phyloP scores from a whole-genome alignment of 305 asterid species.

The Rubia occidens region DNA sequence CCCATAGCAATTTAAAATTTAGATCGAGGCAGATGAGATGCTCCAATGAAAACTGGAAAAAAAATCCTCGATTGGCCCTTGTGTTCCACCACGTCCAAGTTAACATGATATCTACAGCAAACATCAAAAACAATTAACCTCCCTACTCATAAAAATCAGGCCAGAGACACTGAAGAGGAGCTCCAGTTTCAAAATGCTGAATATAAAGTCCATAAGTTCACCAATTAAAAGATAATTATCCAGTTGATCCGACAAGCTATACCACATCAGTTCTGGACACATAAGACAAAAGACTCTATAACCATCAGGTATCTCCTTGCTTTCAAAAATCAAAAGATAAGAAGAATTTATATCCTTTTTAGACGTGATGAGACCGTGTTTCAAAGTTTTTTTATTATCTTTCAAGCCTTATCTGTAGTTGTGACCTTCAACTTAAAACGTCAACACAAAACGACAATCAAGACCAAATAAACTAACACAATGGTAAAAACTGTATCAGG shows the following conservation, averaged over 20 bases:
- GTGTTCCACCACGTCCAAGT: conserved; percentile 4
- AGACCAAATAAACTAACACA: not conserved
- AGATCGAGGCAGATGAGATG: conserved; percentile 7
- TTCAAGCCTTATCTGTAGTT: not conserved
- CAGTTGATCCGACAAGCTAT: not conserved
- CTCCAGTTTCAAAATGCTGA: conserved; percentile 1
- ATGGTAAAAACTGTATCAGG: not conserved
- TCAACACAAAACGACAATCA: not conserved
- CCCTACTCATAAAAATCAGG: conserved; percentile 1
- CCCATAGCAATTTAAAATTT: not conserved
- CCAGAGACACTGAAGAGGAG: not conserved
- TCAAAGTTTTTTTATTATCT: not conserved
- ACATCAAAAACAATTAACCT: not conserved
- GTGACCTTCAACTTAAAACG: not conserved
- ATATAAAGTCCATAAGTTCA: not conserved
- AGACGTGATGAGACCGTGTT: not conserved
- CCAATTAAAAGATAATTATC: not conserved
- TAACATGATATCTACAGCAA: conserved; percentile 1
- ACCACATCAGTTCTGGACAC: not conserved
- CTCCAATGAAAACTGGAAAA: not conserved
- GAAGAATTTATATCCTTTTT: not conserved
- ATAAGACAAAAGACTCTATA: not conserved
- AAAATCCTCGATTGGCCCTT: not conserved
- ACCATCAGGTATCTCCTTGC: not conserved
- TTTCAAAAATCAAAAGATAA: not conserved